Percentiles rank a stretch among this genome's conserved stretches.
phyloP scores from a whole-genome alignment of 2,329 filamentous ascomycete genomes.

The Pyricularia sp. region DNA sequence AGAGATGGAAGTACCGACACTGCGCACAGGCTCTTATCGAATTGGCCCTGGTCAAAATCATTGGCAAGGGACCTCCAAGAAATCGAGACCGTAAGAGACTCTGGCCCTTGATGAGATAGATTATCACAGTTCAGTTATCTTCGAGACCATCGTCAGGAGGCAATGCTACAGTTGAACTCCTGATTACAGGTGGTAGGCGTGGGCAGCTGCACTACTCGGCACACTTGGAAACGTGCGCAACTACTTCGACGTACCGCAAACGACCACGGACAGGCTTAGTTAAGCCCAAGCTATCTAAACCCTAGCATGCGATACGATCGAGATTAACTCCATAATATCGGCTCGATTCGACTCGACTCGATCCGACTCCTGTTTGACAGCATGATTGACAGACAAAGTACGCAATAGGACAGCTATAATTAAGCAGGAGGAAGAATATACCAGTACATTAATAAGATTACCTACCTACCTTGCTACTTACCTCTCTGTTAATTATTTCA shows the following conservation, averaged over 20 bases:
- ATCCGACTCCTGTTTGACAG: not conserved
- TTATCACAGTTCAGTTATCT: not conserved
- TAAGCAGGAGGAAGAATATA: no score
- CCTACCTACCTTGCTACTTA: no score
- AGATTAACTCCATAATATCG: no score
- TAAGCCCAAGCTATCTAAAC: not conserved
- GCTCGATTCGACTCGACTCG: not conserved
- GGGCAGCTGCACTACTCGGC: not conserved
- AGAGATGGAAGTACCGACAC: not conserved
- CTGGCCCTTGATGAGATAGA: not conserved
- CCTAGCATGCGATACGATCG: not conserved
- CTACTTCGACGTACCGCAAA: not conserved
- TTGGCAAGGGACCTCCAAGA: not conserved
- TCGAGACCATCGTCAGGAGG: not conserved
- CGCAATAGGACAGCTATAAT: not conserved
- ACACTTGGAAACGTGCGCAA: not conserved
- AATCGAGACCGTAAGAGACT: not conserved
- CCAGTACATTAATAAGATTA: no score
- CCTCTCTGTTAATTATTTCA: not conserved
- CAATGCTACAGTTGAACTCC: not conserved
- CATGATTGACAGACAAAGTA: not conserved
- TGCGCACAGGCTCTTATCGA: not conserved
- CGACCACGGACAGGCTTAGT: not conserved
- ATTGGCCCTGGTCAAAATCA: not conserved
- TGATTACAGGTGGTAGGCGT: not conserved